Conservation (phyloP, 2,329 filamentous ascomycete species). For the Diaporthe longicolla region DNA sequence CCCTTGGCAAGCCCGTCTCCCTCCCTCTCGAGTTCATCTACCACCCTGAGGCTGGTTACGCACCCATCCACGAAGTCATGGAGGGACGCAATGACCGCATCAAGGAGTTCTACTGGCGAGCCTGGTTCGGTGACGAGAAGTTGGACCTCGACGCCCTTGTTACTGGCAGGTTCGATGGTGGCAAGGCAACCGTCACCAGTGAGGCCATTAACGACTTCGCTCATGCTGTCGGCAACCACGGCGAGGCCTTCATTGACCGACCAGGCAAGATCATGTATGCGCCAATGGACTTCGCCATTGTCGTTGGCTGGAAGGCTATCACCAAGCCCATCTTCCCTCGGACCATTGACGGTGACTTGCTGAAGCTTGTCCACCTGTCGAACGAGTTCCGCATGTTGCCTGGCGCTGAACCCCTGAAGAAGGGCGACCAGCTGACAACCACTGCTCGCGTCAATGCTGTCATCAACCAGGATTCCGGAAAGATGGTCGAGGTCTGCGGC, state of each 20-base stretch:
- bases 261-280: constrained; percentile 95
- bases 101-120: constrained; percentile 99
- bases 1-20: constrained; percentile 84
- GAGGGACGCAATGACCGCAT: constrained; percentile 95
- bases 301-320: constrained; percentile 99
- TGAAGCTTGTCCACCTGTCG: constrained; percentile 96
- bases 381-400: constrained; percentile 99
- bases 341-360: constrained; percentile 93
- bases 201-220: constrained; percentile 98
- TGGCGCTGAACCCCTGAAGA: constrained; percentile 93
- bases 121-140: constrained; percentile 93
- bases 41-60: constrained; percentile 94
- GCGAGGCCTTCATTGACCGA: constrained; percentile 95
- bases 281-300: constrained; percentile 98
- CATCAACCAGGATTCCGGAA: constrained; percentile 97
- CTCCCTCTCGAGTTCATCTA: constrained; percentile 92
- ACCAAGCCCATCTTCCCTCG: constrained; percentile 99
- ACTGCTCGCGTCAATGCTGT: constrained; percentile 97
- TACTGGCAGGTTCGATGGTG: constrained; percentile 91
- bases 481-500: constrained; percentile 99
- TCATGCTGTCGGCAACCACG: constrained; percentile 98
- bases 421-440: constrained; percentile 92
- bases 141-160: constrained; percentile 88
- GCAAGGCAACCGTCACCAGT: constrained; percentile 86
- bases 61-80: constrained; percentile 98